Percentiles rank a stretch among this genome's conserved stretches.
Conservation (phyloP, 2,329 filamentous ascomycete genomes). For the Xylariaceae sp. region DNA sequence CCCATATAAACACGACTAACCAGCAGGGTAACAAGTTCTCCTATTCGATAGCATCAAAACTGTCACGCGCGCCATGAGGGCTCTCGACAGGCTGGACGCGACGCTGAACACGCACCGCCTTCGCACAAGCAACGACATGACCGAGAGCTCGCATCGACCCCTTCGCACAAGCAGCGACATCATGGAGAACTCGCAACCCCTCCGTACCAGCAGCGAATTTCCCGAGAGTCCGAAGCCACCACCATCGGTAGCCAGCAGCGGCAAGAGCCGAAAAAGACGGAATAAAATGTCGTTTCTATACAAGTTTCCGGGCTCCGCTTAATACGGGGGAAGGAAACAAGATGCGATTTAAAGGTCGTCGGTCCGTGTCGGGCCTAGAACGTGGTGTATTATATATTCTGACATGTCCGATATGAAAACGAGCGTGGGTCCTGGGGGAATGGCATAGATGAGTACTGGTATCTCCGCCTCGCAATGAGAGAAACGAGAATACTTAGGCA, state of each 20-base stretch:
- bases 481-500: not conserved
- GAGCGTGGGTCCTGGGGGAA: not conserved
- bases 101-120: conserved; percentile 20
- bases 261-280: conserved; percentile 25
- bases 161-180: conserved; percentile 2
- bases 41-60: conserved; percentile 26
- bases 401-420: not conserved
- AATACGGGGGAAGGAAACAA: not conserved
- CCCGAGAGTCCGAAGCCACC: too few species aligned
- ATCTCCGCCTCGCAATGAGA: not conserved
- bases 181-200: too few species aligned
- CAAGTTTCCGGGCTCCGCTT: not conserved
- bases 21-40: conserved; percentile 21
- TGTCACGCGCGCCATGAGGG: conserved; percentile 23
- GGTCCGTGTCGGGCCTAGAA: not conserved
- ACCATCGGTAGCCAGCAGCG: too few species aligned
- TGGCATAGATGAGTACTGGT: not conserved
- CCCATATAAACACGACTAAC: not conserved
- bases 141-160: too few species aligned
- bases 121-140: conserved; percentile 1
- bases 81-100: conserved; percentile 24
- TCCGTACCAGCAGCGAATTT: too few species aligned
- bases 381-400: not conserved
- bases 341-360: not conserved
- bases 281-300: conserved; percentile 1